Conservation (phyloP, 2,329 filamentous ascomycete species). For the Diaporthe longicolla region DNA sequence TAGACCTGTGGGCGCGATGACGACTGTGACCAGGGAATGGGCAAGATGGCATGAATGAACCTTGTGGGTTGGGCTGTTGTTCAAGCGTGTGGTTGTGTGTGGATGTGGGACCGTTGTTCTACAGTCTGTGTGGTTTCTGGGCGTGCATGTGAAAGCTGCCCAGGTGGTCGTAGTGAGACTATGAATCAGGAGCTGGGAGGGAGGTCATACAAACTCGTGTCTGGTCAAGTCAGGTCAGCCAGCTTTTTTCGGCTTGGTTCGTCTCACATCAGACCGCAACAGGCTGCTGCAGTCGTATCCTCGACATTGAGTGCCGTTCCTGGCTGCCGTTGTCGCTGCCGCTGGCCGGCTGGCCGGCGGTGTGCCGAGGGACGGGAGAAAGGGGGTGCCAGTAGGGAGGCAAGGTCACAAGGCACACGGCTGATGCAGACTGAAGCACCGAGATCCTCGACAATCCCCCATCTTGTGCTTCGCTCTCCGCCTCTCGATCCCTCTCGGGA, state of each 20-base stretch:
- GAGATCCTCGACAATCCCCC: conserved; percentile 20
- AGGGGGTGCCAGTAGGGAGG: not conserved
- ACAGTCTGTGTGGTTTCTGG: not conserved
- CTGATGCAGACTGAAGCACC: conserved; percentile 29
- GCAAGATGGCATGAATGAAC: conserved; percentile 13
- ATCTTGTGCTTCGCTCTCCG: not conserved
- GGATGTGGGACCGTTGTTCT: conserved; percentile 1
- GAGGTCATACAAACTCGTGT: conserved; percentile 19
- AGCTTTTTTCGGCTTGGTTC: not conserved
- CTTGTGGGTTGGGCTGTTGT: conserved; percentile 21
- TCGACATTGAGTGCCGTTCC: conserved; percentile 23
- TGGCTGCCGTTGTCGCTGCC: conserved; percentile 10
- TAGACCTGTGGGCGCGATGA: not conserved
- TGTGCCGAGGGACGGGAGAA: conserved; percentile 14
- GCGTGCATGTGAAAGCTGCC: conserved; percentile 21
- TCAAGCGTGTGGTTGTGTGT: not conserved
- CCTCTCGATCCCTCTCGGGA: not conserved
- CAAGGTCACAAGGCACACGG: conserved; percentile 21
- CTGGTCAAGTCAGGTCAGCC: conserved; percentile 8
- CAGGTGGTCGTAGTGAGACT: not conserved
- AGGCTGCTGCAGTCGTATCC: not conserved
- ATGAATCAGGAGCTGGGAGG: conserved; percentile 25
- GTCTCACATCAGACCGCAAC: conserved; percentile 22
- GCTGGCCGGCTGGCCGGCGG: conserved; percentile 10
- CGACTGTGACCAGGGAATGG: not conserved